These are phyloP conservation scores for Exobasidium cylindrosporum DNA, from an alignment of 1,284 basidiomycete genomes.

Conservation along the genomic window DNA sequence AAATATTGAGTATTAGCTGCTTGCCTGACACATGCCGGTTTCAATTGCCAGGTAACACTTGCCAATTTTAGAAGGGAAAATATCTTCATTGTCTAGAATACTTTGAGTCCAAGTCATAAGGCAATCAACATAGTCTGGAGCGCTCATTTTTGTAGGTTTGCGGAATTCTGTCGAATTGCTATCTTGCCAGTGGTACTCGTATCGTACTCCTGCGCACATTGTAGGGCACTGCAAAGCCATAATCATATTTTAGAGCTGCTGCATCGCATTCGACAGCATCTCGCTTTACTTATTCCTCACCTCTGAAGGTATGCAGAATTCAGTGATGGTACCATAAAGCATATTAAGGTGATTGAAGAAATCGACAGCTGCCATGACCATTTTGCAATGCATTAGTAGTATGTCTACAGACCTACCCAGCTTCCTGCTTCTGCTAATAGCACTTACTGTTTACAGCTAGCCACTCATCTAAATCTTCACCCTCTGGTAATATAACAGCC, in stretches of 20 bases:
- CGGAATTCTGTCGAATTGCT: constrained; percentile 44
- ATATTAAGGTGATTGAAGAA: constrained; percentile 56
- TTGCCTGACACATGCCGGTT: neutral
- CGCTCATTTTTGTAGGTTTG: constrained; percentile 50
- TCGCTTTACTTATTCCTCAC: no score
- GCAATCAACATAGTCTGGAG: constrained; percentile 85
- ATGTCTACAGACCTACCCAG: constrained; percentile 57
- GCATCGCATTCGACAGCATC: no score
- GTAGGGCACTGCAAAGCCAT: constrained; percentile 89
- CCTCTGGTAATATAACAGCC: constrained; percentile 51
- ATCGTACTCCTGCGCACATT: constrained; percentile 98
- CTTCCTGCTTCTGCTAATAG: constrained; percentile 17
- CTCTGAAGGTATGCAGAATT: constrained; percentile 51
- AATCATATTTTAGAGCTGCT: no score
- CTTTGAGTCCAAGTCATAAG: constrained; percentile 98
- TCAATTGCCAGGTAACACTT: neutral
- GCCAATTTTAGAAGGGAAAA: constrained; percentile 96
- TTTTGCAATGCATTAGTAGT: neutral
- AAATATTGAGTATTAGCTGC: neutral
- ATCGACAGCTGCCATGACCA: constrained; percentile 38
- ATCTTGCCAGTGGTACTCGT: constrained; percentile 98
- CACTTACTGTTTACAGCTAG: constrained; percentile 51
- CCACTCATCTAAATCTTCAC: constrained; percentile 54
- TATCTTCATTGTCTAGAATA: constrained; percentile 83
- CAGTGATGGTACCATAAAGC: constrained; percentile 54